Evolutionary conservation across 169 alveolate genomes (phyloP).

Genomic region (Plasmodium malariae): DNA sequence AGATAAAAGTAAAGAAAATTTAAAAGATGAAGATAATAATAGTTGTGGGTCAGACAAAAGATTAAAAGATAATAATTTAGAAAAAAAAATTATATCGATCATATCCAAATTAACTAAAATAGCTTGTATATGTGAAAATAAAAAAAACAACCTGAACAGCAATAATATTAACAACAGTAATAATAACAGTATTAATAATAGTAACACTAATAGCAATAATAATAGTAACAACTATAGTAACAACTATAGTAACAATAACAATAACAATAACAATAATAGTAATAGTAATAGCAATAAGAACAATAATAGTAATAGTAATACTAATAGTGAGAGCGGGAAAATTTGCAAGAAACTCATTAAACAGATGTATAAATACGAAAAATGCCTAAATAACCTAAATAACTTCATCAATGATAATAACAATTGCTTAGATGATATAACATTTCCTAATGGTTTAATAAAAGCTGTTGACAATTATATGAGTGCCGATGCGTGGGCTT

Average conservation of each 20-base stretch:
- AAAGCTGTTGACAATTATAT: slow-evolving; percentile 72
- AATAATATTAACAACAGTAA: not conserved
- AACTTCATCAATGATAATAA: slow-evolving; percentile 40
- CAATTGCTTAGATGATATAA: slow-evolving; percentile 53
- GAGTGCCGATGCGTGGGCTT: slow-evolving; percentile 51
- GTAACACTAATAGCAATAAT: too few relatives aligned
- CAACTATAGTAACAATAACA: not conserved
- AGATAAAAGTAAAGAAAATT: slow-evolving; percentile 33
- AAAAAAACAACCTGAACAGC: slow-evolving; percentile 19
- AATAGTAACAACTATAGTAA: too few relatives aligned
- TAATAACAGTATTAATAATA: too few relatives aligned
- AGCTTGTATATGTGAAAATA: slow-evolving; percentile 68
- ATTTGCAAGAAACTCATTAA: slow-evolving; percentile 36
- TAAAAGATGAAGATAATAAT: slow-evolving; percentile 16
- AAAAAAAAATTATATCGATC: slow-evolving; percentile 53
- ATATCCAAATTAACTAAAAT: slow-evolving; percentile 70
- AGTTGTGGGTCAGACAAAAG: slow-evolving; percentile 33
- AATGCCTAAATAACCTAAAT: slow-evolving; percentile 40
- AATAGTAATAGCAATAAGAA: not conserved
- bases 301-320: not conserved
- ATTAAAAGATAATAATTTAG: slow-evolving; percentile 37
- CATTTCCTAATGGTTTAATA: slow-evolving; percentile 64
- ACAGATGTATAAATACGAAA: slow-evolving; percentile 75
- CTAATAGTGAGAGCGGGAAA: slow-evolving; percentile 10
- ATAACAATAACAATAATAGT: slow-evolving; percentile 1